These are phyloP conservation scores for Scutellaria galericulata DNA, from an alignment of 257 asterid species.

Conservation along the genomic window DNA sequence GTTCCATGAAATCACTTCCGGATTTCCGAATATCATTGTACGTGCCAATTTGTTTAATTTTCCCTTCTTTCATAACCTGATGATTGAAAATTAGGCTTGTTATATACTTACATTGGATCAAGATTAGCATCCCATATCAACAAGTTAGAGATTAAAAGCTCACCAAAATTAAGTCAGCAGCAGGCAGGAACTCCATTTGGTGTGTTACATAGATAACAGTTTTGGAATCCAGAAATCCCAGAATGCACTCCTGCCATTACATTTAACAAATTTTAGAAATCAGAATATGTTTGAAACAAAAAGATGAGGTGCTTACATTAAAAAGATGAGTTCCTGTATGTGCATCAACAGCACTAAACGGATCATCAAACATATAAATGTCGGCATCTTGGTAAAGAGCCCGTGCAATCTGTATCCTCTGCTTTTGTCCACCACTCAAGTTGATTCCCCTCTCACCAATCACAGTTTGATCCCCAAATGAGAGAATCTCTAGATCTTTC, in stretches of 20 bases:
- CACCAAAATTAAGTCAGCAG: constrained; percentile 87
- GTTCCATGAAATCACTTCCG: constrained; percentile 85
- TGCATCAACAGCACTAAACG: constrained; percentile 28
- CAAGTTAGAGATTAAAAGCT: constrained; percentile 35
- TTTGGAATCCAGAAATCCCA: constrained; percentile 62
- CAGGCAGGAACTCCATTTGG: constrained; percentile 88
- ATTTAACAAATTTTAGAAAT: not conserved
- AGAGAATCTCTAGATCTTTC: constrained; percentile 78
- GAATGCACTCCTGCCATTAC: constrained; percentile 67
- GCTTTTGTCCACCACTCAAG: constrained; percentile 95
- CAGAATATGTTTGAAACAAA: not conserved
- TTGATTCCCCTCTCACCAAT: constrained; percentile 95
- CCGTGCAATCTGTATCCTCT: constrained; percentile 89
- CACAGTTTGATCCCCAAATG: constrained; percentile 84
- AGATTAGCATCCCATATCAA: not conserved
- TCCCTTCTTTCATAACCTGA: constrained; percentile 90
- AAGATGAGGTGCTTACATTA: not conserved
- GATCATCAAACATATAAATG: constrained; percentile 24
- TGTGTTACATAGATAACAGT: constrained; percentile 81
- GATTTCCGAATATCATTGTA: constrained; percentile 69
- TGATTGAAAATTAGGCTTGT: not conserved
- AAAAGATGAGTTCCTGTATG: constrained; percentile 19
- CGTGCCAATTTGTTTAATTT: constrained; percentile 74
- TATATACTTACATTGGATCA: not conserved
- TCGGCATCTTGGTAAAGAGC: constrained; percentile 86